phyloP scores from a whole-genome alignment of 2,329 filamentous ascomycete species.

The Plenodomus tracheiphilus region DNA sequence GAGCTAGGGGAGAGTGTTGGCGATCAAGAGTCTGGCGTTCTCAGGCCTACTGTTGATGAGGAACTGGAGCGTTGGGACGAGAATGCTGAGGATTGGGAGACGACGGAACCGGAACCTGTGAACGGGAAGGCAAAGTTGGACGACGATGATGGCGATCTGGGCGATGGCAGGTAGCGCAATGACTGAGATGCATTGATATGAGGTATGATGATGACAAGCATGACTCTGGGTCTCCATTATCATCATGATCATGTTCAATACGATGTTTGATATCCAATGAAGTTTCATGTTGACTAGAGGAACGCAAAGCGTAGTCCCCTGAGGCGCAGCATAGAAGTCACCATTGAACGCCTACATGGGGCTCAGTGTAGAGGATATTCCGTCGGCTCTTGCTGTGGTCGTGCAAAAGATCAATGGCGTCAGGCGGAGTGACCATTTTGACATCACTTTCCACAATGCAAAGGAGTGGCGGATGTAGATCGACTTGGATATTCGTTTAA shows the following conservation, averaged over 20 bases:
- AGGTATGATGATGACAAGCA: background rate
- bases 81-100: constrained; percentile 72
- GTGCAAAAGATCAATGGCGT: no score
- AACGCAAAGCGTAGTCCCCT: no score
- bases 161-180: constrained; percentile 47
- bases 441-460: constrained; percentile 2
- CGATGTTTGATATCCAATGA: no score
- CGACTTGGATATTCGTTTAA: constrained; percentile 42
- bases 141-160: constrained; percentile 32
- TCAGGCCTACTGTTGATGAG: constrained; percentile 63
- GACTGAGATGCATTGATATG: constrained; percentile 35
- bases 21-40: constrained; percentile 68
- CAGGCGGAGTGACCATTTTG: background rate
- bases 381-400: no score
- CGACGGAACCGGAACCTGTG: constrained; percentile 51
- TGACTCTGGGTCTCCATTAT: background rate
- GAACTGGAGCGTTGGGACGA: constrained; percentile 95
- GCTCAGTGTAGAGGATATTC: no score
- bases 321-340: no score
- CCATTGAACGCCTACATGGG: no score
- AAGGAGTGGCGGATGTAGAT: constrained; percentile 26
- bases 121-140: constrained; percentile 28
- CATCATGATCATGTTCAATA: background rate
- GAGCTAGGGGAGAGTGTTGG: constrained; percentile 70
- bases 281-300: no score